phyloP scores from a whole-genome alignment of 371 early-diverging fungal species.

The Mortierella sp. region DNA sequence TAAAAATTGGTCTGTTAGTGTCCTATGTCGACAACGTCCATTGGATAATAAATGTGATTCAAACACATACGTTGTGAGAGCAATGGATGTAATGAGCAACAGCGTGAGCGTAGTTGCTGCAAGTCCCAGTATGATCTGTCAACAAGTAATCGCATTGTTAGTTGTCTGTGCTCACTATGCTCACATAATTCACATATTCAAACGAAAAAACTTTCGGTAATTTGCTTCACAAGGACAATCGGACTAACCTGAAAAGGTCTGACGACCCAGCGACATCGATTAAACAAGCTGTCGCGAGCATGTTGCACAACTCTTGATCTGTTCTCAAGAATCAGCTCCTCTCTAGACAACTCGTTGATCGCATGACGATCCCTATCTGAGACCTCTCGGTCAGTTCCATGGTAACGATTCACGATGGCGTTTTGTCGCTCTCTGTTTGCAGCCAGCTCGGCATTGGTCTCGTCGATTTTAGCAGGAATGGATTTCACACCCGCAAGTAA shows the following conservation, averaged over 20 bases:
- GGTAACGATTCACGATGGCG: slow-evolving; percentile 47
- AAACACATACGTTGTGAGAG: slow-evolving; percentile 34
- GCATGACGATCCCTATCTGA: slow-evolving; percentile 47
- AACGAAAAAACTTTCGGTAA: neutral
- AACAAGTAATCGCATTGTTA: neutral
- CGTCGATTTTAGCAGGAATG: slow-evolving; percentile 26
- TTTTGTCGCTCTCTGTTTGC: slow-evolving; percentile 47
- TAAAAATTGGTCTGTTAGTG: neutral
- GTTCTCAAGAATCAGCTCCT: slow-evolving; percentile 45
- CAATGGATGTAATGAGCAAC: slow-evolving; percentile 42
- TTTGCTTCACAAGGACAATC: neutral
- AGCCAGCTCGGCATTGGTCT: slow-evolving; percentile 39
- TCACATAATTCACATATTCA: too few relatives aligned
- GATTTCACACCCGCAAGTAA: slow-evolving; percentile 49
- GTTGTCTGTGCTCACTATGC: too few relatives aligned
- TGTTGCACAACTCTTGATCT: slow-evolving; percentile 34
- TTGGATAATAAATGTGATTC: too few relatives aligned
- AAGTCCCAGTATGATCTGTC: slow-evolving; percentile 39
- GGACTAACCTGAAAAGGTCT: slow-evolving; percentile 41
- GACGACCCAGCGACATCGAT: slow-evolving; percentile 32
- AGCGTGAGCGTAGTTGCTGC: slow-evolving; percentile 28
- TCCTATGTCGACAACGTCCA: neutral
- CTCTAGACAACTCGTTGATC: slow-evolving; percentile 29
- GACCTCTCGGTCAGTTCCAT: slow-evolving; percentile 17
- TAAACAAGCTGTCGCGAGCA: slow-evolving; percentile 45